A percentile compares a stretch with the other conserved stretches of the same genome.
These are phyloP conservation scores for Plasmopara viticola DNA, from an alignment of 352 stramenopile species.

Conservation along the genomic window DNA sequence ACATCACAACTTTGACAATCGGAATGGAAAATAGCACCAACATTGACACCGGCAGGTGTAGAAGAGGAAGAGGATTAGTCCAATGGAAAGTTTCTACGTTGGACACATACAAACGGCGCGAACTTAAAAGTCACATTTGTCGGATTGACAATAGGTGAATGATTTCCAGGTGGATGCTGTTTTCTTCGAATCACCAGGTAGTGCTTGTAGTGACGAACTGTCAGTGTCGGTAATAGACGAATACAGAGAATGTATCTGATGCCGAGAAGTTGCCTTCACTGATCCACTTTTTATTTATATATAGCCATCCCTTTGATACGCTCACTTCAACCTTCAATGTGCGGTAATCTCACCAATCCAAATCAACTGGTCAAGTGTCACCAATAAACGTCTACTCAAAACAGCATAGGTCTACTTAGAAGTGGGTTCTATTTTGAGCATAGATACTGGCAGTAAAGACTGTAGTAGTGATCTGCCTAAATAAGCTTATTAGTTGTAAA, in stretches of 20 bases:
- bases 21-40: too few relatives aligned
- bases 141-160: background rate
- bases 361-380: background rate
- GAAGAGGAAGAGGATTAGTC: too few relatives aligned
- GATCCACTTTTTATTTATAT: background rate
- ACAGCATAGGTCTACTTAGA: too few relatives aligned
- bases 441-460: too few relatives aligned
- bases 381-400: background rate
- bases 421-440: too few relatives aligned
- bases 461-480: too few relatives aligned
- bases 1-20: too few relatives aligned
- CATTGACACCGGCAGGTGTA: too few relatives aligned
- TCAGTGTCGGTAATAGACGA: background rate
- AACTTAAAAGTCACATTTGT: background rate
- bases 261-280: background rate
- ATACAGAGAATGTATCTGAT: constrained; percentile 1
- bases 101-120: background rate
- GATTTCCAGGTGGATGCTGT: background rate
- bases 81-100: too few relatives aligned
- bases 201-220: background rate
- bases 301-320: background rate
- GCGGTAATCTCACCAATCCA: background rate
- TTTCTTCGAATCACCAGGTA: background rate
- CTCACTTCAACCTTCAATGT: background rate
- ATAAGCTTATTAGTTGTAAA: too few relatives aligned